phyloP scores from a whole-genome alignment of 2,329 filamentous ascomycete species.

The Xylariaceae sp. region DNA sequence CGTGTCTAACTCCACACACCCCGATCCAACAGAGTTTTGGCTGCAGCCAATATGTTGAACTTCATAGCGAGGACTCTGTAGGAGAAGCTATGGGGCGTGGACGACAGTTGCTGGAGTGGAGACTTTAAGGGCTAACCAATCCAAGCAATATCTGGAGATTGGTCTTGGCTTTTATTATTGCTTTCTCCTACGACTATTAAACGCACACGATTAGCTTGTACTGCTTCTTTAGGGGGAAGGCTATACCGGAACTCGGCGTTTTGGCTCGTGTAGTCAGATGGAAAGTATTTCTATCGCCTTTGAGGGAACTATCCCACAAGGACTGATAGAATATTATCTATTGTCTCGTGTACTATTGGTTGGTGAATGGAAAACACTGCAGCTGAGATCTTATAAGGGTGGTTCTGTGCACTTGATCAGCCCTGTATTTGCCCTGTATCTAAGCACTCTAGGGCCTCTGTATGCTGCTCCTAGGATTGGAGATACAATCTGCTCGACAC shows the following conservation, averaged over 20 bases:
- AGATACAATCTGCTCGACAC: too few species aligned
- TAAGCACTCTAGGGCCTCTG: too few species aligned
- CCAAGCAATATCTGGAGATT: slow-evolving; percentile 4
- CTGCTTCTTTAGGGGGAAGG: not conserved
- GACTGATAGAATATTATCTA: slow-evolving; percentile 9
- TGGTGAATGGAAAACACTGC: slow-evolving; percentile 8
- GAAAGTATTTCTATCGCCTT: slow-evolving; percentile 3
- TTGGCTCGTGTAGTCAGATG: slow-evolving; percentile 7
- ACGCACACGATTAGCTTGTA: not conserved
- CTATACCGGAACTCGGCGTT: not conserved
- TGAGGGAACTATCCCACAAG: not conserved
- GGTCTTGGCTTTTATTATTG: not conserved
- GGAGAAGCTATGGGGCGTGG: too few species aligned
- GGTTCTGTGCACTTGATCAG: not conserved
- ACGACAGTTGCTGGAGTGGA: slow-evolving; percentile 7
- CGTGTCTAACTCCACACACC: not conserved
- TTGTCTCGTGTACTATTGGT: slow-evolving; percentile 5
- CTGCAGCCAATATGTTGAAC: not conserved
- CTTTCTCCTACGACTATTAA: not conserved
- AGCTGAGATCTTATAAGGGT: not conserved
- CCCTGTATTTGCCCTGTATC: not conserved
- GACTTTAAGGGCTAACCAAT: slow-evolving; percentile 3
- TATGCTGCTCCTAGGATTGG: not conserved
- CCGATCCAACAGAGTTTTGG: not conserved
- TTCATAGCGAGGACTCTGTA: not conserved